phyloP scores from a whole-genome alignment of 83 land plant species.

The Isoetes engelmannii region DNA sequence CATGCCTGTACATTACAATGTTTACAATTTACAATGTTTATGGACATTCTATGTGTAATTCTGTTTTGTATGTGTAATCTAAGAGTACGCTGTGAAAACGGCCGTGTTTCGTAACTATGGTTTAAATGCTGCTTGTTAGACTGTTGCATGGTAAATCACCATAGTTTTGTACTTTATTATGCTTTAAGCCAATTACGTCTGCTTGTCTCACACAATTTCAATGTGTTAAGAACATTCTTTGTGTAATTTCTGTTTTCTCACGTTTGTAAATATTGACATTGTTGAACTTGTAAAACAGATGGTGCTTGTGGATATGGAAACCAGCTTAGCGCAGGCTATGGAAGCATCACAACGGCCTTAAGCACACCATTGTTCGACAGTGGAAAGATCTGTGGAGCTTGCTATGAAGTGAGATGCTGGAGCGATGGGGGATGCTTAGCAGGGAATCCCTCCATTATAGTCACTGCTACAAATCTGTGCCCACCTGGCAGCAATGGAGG shows the following conservation, averaged over 20 bases:
- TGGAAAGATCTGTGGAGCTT: slow-evolving; percentile 9
- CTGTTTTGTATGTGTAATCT: too few species aligned
- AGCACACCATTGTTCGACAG: slow-evolving; percentile 6
- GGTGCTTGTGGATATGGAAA: slow-evolving; percentile 16
- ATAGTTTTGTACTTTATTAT: too few species aligned
- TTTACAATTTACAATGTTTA: too few species aligned
- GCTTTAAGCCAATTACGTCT: too few species aligned
- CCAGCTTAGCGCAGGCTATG: slow-evolving; percentile 10
- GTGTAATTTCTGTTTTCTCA: too few species aligned
- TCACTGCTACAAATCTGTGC: slow-evolving; percentile 25
- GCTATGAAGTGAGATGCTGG: slow-evolving; percentile 5
- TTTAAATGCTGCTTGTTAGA: too few species aligned
- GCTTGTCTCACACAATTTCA: too few species aligned
- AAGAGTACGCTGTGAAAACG: too few species aligned
- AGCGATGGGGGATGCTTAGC: slow-evolving; percentile 7
- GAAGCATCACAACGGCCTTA: slow-evolving; percentile 2
- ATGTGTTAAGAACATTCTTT: neutral
- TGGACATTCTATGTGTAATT: too few species aligned
- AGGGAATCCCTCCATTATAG: slow-evolving; percentile 9
- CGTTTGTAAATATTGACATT: neutral
- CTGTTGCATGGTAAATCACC: too few species aligned
- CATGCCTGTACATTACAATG: too few species aligned
- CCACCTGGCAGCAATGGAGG: slow-evolving; percentile 17
- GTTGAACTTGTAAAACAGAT: neutral
- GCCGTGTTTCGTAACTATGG: too few species aligned